Evolutionary conservation across 2,329 filamentous ascomycete genomes (phyloP).

Genomic region (Trichophyton mentagrophytes): DNA sequence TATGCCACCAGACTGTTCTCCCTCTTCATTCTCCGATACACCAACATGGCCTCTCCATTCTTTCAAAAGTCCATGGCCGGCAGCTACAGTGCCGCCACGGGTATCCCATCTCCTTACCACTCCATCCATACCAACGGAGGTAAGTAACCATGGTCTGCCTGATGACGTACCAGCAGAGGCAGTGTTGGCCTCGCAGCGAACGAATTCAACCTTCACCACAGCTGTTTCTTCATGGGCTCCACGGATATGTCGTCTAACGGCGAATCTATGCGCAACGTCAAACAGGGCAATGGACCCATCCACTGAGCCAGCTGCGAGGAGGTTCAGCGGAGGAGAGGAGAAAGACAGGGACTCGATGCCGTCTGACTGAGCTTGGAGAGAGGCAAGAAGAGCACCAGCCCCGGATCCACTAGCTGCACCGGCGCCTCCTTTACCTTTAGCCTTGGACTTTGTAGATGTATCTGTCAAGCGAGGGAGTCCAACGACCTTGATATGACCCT

Average conservation of each 20-base stretch:
- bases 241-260: constrained; percentile 67
- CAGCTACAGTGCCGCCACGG: constrained; percentile 52
- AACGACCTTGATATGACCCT: constrained; percentile 72
- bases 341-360: constrained; percentile 65
- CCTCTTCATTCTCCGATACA: constrained; percentile 41
- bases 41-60: constrained; percentile 76
- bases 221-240: constrained; percentile 78
- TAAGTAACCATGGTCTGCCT: constrained; percentile 54
- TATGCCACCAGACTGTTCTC: constrained; percentile 69
- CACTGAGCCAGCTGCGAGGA: constrained; percentile 51
- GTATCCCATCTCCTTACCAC: constrained; percentile 82
- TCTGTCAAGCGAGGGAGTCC: constrained; percentile 57
- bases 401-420: constrained; percentile 41
- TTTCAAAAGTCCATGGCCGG: constrained; percentile 57
- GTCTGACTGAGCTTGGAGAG: constrained; percentile 64
- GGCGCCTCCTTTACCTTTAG: constrained; percentile 35
- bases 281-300: constrained; percentile 67
- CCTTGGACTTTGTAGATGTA: constrained; percentile 38
- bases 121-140: constrained; percentile 83
- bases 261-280: constrained; percentile 74
- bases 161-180: constrained; percentile 21
- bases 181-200: constrained; percentile 28
- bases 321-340: constrained; percentile 46
- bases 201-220: constrained; percentile 87
- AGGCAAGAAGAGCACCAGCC: constrained; percentile 64